Conservation (phyloP, 2,329 filamentous ascomycete genomes). For the Lachnum nothofagi region DNA sequence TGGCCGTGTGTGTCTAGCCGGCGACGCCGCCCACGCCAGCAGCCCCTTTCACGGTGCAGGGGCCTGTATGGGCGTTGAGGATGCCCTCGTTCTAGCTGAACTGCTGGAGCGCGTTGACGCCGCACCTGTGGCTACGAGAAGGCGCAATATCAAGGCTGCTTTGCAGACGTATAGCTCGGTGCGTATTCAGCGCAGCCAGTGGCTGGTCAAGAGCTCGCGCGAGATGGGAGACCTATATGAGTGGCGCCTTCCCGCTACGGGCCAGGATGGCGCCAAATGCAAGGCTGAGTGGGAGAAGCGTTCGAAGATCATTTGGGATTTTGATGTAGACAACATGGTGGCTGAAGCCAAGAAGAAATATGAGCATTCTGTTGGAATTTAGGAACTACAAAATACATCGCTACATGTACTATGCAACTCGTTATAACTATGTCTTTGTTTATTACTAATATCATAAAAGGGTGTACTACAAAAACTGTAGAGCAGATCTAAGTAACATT, state of each 20-base stretch:
- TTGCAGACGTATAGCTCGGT: constrained; percentile 34
- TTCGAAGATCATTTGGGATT: not conserved
- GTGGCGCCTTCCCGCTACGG: not conserved
- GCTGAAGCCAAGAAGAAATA: not conserved
- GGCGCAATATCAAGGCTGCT: constrained; percentile 11
- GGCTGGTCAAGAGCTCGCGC: constrained; percentile 34
- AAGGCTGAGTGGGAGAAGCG: not conserved
- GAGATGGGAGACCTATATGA: constrained; percentile 32
- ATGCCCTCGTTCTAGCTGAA: constrained; percentile 41
- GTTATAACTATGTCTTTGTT: too few species aligned
- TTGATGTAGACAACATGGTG: not conserved
- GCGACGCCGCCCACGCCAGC: constrained; percentile 51
- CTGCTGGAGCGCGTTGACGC: constrained; percentile 35
- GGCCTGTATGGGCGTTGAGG: constrained; percentile 51
- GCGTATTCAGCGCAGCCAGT: constrained; percentile 36
- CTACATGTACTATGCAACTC: too few species aligned
- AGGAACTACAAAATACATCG: too few species aligned
- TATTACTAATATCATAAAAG: too few species aligned
- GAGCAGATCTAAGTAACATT: too few species aligned
- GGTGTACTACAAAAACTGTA: too few species aligned
- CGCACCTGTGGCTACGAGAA: constrained; percentile 27
- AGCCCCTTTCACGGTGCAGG: constrained; percentile 51
- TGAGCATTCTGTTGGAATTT: too few species aligned
- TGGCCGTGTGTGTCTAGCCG: constrained; percentile 41
- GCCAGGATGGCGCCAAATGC: not conserved